Evolutionary conservation across 116 monocot genomes (phyloP).

Genomic region (Zostera marina): DNA sequence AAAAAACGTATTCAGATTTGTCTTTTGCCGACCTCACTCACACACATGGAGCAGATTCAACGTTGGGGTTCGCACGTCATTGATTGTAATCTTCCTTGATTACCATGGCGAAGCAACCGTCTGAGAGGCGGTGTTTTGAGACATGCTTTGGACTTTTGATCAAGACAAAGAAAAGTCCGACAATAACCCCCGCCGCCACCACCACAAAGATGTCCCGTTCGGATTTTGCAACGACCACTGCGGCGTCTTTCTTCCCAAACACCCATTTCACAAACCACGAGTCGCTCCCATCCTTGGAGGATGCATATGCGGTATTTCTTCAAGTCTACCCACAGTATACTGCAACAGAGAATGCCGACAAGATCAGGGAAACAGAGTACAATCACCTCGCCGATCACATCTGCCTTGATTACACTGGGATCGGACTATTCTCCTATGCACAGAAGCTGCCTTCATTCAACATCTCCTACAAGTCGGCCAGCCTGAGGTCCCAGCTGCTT

Average conservation of each 20-base stretch:
- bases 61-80: too few species aligned
- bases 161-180: neutral
- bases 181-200: conserved; percentile 7
- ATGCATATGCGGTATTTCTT: conserved; percentile 62
- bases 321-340: conserved; percentile 87
- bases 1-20: too few species aligned
- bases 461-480: conserved; percentile 67
- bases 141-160: conserved; percentile 1
- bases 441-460: conserved; percentile 65
- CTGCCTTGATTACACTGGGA: conserved; percentile 94
- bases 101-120: neutral
- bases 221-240: conserved; percentile 14
- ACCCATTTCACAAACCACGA: conserved; percentile 40
- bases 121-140: neutral
- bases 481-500: conserved; percentile 64
- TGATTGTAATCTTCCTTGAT: conserved; percentile 1
- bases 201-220: conserved; percentile 15
- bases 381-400: conserved; percentile 68
- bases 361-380: conserved; percentile 54
- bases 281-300: conserved; percentile 41
- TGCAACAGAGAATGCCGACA: conserved; percentile 44
- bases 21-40: too few species aligned
- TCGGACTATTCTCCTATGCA: conserved; percentile 76
- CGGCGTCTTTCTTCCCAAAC: conserved; percentile 16
- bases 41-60: too few species aligned